phyloP scores from a whole-genome alignment of 2,329 filamentous ascomycete species.

The Trichoderma sp. region DNA sequence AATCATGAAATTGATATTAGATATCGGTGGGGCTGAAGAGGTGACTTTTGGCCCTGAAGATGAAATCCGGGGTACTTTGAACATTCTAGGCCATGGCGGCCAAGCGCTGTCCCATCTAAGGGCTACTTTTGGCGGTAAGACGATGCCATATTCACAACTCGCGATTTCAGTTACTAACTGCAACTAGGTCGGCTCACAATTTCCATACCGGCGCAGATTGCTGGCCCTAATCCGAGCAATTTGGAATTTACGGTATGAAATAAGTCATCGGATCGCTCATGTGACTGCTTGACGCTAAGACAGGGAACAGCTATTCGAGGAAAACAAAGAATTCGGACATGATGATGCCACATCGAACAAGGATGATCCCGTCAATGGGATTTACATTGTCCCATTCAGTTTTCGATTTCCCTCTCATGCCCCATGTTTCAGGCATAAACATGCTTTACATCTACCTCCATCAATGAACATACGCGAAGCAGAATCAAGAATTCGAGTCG shows the following conservation, averaged over 20 bases:
- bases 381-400: not conserved
- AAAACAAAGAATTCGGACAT: not conserved
- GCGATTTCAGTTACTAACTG: not conserved
- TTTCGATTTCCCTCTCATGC: not conserved
- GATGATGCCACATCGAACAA: not conserved
- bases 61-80: not conserved
- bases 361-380: not conserved
- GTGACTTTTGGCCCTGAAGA: not conserved
- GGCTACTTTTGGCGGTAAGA: not conserved
- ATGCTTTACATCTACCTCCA: not conserved
- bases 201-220: not conserved
- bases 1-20: not conserved
- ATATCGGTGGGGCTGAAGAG: not conserved
- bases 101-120: not conserved
- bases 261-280: not conserved
- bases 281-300: not conserved
- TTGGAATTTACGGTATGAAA: not conserved
- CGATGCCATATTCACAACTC: not conserved
- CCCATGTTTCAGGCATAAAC: not conserved
- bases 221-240: not conserved
- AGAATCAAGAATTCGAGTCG: not conserved
- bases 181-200: not conserved
- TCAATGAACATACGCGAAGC: not conserved
- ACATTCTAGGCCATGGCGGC: not conserved
- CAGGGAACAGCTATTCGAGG: not conserved